Evolutionary conservation across 208 protist genomes (phyloP), one percentile per base, ranked within the genome.

Genomic region (Giardia duodenalis): DNA sequence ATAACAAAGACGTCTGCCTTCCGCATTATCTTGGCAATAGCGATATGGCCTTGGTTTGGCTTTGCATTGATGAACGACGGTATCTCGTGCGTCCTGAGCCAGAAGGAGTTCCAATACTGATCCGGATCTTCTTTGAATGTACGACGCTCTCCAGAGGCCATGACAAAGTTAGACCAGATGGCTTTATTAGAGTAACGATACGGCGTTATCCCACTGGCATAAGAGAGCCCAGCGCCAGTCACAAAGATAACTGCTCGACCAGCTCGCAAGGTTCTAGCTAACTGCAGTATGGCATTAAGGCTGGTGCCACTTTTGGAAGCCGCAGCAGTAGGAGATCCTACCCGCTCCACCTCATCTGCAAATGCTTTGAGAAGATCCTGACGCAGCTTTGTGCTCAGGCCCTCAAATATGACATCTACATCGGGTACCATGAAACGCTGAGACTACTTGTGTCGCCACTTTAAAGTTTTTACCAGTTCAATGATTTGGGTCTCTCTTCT

Each of bases 111-210:
- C 93, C 93, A 93, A 19, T 47, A 93, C 47, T 4, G 0, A 4
- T 2, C 93, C 30, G 93, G 93, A 88, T 93, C 90, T 10, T 93
- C 87, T 57, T 93, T 93, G 46, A 93, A 93, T 19, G 4, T 90
- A 43, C n/a, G 86, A 44, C 46, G 0, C 19, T 89, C 92, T 67
- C 93, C 93, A n/a, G 19, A 93, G 3, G 92, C 91, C 22, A 44
- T 0, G 1, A 93, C 44, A 86, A 93, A 93, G 22, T 93, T 92
- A 67, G 90, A 93, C 93, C 93, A 93, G 93, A 93, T 93, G 3
- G 93, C 93, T 19, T 93, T n/a, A 2, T 48, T 57, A 42, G 93
- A 44, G 47, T 90, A 86, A n/a, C 93, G 92, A 93, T 93, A 93
- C 1, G 93, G 93, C 4, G 92, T 89, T 47, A 93, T 93, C n/a